These are phyloP conservation scores for Uncinocarpus reesii DNA, from an alignment of 2,329 filamentous ascomycete species.

Conservation along the genomic window DNA sequence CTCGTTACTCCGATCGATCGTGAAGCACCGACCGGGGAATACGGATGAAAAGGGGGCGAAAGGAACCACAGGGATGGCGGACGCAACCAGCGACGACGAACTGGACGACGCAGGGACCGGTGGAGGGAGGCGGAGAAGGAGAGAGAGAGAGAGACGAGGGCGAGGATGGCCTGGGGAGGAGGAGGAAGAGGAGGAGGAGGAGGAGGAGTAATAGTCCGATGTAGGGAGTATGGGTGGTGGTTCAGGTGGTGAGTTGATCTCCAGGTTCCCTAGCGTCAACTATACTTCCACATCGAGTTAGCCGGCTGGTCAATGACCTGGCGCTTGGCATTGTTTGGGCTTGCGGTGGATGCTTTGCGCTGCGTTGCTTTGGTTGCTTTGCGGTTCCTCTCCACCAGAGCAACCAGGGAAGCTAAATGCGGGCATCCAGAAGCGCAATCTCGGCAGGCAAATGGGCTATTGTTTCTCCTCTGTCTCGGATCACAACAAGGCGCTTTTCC, in stretches of 20 bases:
- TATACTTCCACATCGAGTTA: constrained; percentile 11
- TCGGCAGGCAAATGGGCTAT: background rate
- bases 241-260: background rate
- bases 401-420: constrained; percentile 1
- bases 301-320: constrained; percentile 11
- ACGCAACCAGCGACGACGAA: background rate
- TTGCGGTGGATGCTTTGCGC: background rate
- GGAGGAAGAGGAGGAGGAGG: background rate
- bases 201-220: constrained; percentile 1
- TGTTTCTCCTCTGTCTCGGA: constrained; percentile 12
- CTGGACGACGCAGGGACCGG: background rate
- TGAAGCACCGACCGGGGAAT: background rate
- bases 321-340: constrained; percentile 16
- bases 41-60: constrained; percentile 1
- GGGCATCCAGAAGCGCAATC: background rate
- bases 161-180: background rate
- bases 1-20: background rate
- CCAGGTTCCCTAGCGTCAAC: background rate
- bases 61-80: background rate
- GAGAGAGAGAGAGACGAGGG: constrained; percentile 2
- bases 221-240: background rate
- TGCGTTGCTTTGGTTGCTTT: background rate
- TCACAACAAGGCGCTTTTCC: no score
- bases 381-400: background rate
- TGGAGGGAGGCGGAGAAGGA: background rate